Evolutionary conservation across 768 basidiomycete genomes (phyloP).

Genomic region (Tulasnella sp.): DNA sequence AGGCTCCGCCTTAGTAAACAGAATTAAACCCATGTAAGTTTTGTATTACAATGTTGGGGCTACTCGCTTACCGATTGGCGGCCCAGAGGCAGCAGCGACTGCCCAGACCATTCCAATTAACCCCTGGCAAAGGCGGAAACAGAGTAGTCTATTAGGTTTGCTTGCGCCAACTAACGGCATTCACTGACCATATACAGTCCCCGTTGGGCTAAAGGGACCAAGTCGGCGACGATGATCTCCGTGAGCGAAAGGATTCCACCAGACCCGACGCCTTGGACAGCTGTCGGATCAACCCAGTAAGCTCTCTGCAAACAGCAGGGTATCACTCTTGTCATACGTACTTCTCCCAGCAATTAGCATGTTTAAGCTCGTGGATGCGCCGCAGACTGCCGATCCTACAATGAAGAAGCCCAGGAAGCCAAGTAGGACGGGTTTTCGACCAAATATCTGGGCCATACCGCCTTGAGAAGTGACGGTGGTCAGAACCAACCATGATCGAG

Average conservation of each 20-base stretch:
- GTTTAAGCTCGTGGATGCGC: constrained; percentile 32
- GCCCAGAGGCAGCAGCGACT: constrained; percentile 28
- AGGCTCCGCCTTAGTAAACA: too few relatives aligned
- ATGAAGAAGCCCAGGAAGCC: constrained; percentile 27
- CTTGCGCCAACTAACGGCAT: too few relatives aligned
- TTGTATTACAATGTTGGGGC: too few relatives aligned
- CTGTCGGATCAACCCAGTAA: neutral
- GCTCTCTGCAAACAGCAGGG: neutral
- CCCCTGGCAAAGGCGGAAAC: constrained; percentile 1
- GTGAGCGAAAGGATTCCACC: constrained; percentile 33
- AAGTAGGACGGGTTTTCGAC: constrained; percentile 29
- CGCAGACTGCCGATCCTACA: constrained; percentile 33
- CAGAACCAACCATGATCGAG: neutral
- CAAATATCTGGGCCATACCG: constrained; percentile 30
- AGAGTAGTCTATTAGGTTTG: too few relatives aligned
- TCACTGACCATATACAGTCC: neutral
- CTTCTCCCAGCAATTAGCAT: constrained; percentile 33
- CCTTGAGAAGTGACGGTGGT: neutral
- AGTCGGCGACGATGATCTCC: constrained; percentile 37
- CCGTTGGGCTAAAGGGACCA: constrained; percentile 22
- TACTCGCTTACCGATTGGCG: constrained; percentile 29
- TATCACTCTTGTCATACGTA: neutral
- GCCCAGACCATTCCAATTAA: too few relatives aligned
- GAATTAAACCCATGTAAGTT: too few relatives aligned
- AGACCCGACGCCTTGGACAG: constrained; percentile 30